Evolutionary conservation across 2,329 filamentous ascomycete genomes (phyloP).

Genomic region (Metarhizium brunneum): DNA sequence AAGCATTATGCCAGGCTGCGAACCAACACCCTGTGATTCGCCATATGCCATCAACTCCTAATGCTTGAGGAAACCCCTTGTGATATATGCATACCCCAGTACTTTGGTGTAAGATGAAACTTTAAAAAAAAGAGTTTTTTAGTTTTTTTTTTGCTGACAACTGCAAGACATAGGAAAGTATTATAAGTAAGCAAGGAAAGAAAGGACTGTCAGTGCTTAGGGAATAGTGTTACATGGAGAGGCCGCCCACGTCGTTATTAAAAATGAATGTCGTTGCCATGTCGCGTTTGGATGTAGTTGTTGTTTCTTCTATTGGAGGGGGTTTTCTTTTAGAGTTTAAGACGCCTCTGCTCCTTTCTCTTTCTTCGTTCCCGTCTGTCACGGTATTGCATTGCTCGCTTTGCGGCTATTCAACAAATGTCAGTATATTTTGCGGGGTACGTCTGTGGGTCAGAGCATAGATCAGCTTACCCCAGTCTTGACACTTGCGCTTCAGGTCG

Average conservation of each 20-base stretch:
- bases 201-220: not conserved
- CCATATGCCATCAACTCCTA: not conserved
- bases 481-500: slow-evolving; percentile 27
- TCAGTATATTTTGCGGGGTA: not conserved
- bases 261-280: slow-evolving; percentile 6
- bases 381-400: slow-evolving; percentile 25
- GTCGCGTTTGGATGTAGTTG: not conserved
- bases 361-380: slow-evolving; percentile 27
- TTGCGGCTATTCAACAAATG: slow-evolving; percentile 17
- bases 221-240: not conserved
- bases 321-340: slow-evolving; percentile 21
- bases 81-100: not conserved
- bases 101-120: not conserved
- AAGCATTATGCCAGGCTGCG: not conserved
- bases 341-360: slow-evolving; percentile 27
- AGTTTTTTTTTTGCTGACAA: not conserved
- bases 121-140: not conserved
- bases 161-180: slow-evolving; percentile 1
- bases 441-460: not conserved
- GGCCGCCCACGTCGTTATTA: not conserved
- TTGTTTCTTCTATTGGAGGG: not conserved
- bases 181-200: not conserved
- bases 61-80: not conserved
- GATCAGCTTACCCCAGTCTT: slow-evolving; percentile 29
- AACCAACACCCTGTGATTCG: not conserved